These are phyloP conservation scores for Kernera saxatilis DNA, from an alignment of 345 rosid species.

Conservation along the genomic window DNA sequence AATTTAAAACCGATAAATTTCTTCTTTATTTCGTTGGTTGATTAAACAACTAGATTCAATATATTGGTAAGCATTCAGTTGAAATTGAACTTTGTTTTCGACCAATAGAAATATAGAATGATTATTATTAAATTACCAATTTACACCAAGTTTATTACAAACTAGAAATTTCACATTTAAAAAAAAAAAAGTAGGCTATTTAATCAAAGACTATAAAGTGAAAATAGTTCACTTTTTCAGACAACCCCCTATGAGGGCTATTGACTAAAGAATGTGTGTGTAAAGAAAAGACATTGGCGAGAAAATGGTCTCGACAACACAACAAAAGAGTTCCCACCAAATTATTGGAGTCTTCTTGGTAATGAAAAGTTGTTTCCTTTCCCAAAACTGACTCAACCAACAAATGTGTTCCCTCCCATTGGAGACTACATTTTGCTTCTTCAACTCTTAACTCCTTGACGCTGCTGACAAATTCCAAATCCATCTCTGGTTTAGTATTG, in stretches of 20 bases:
- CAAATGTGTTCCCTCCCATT: neutral
- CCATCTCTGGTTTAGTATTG: conserved; percentile 1
- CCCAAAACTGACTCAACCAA: neutral
- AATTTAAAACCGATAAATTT: too few relatives aligned
- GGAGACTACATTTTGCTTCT: neutral
- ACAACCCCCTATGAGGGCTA: neutral
- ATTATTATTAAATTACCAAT: neutral
- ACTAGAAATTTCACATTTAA: neutral
- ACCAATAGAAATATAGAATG: neutral
- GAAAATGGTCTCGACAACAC: neutral
- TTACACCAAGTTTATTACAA: neutral
- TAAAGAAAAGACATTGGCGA: neutral
- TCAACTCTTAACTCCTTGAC: conserved; percentile 10
- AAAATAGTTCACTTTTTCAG: neutral
- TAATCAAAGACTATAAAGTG: neutral
- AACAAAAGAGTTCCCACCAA: neutral
- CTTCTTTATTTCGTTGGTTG: too few relatives aligned
- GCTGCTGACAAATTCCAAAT: neutral
- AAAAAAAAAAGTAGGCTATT: neutral
- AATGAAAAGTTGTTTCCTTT: neutral
- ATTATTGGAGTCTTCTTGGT: neutral
- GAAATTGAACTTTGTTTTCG: neutral
- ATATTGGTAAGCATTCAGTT: neutral
- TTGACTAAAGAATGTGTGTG: neutral
- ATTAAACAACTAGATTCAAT: too few relatives aligned